Evolutionary conservation across 1,284 basidiomycete species (phyloP), one percentile per base, ranked within the genome.

Genomic region (Coniophora puteana): DNA sequence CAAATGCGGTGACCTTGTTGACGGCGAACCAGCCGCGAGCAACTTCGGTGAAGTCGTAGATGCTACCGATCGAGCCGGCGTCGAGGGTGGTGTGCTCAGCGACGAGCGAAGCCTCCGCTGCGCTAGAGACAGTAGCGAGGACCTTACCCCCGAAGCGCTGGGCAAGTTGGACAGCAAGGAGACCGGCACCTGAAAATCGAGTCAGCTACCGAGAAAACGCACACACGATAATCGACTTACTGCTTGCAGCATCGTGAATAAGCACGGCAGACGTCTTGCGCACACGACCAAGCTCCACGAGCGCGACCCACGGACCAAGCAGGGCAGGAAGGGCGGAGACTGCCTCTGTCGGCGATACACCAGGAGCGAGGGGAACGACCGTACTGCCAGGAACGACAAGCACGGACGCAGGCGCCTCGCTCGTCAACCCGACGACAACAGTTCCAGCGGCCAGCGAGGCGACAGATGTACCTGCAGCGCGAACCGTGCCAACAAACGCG

Each of bases 251-350:
- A 34, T 59, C 53, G 16, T 61, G 57, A n/a, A 61, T 39, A 4
- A 58, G 50, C n/a, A 58, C 43, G 1, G 42, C 45, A 7, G 57
- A 61, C 30, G 47, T 41, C 7, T 53, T 30, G 1, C 46, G 48
- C 25, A 58, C 44, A 17, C 45, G 42, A 30, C 44, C 49, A 4
- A 46, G 54, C 2, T 36, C 29, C 12, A 52, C 45, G 14, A 61
- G 46, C 26, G 57, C 57, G 8, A 58, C 45, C 57, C 57, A 61
- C 10, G 58, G 44, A 3, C 55, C 29, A 17, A 61, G 47, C 43
- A 61, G 50, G 0, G 48, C 40, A 23, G 41, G 20, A 17, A 53
- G 42, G 5, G 61, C 25, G 21, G 49, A 44, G 7, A 48, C 57
- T 3, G 54, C 56, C 33, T 53, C 49, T 18, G 20, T 30, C 4